Conservation (phyloP, 441 rosid genomes). For the Macaranga tanarius region DNA sequence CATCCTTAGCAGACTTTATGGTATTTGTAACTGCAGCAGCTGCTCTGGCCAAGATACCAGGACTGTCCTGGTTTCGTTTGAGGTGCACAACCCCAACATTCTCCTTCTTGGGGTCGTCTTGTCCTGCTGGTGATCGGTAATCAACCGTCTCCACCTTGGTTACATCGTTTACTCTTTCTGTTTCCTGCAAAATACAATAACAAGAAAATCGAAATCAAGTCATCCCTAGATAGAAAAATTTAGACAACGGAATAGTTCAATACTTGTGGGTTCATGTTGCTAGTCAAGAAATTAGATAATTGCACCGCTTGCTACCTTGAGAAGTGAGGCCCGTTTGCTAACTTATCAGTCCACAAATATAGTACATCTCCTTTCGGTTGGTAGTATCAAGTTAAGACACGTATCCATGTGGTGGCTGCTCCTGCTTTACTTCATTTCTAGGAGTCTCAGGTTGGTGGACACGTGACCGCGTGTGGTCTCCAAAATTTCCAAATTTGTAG, state of each 20-base stretch:
- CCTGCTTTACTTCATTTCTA: constrained; percentile 6
- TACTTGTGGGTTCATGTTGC: constrained; percentile 33
- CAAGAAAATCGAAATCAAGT: background rate
- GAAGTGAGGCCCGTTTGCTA: no score
- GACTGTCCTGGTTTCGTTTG: constrained; percentile 12
- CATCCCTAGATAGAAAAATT: background rate
- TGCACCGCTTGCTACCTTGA: background rate
- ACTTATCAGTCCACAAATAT: background rate
- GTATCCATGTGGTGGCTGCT: constrained; percentile 29
- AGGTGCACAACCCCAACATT: constrained; percentile 45
- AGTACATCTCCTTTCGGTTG: background rate
- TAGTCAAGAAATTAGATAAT: background rate
- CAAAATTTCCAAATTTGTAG: background rate
- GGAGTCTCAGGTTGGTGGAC: constrained; percentile 4
- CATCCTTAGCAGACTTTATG: constrained; percentile 33
- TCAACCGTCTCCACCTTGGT: constrained; percentile 41
- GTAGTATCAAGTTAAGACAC: constrained; percentile 22
- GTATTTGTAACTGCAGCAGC: constrained; percentile 33
- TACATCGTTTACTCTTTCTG: constrained; percentile 30
- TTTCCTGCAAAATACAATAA: constrained; percentile 25
- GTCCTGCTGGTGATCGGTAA: constrained; percentile 29
- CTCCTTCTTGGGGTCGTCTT: constrained; percentile 31
- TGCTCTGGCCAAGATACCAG: constrained; percentile 24
- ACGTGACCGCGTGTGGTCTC: constrained; percentile 11
- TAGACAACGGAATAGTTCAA: background rate